A percentile compares a stretch with the other conserved stretches of the same genome.
These are phyloP conservation scores for Phytophthora meadii DNA, from an alignment of 352 stramenopile genomes.

Conservation along the genomic window DNA sequence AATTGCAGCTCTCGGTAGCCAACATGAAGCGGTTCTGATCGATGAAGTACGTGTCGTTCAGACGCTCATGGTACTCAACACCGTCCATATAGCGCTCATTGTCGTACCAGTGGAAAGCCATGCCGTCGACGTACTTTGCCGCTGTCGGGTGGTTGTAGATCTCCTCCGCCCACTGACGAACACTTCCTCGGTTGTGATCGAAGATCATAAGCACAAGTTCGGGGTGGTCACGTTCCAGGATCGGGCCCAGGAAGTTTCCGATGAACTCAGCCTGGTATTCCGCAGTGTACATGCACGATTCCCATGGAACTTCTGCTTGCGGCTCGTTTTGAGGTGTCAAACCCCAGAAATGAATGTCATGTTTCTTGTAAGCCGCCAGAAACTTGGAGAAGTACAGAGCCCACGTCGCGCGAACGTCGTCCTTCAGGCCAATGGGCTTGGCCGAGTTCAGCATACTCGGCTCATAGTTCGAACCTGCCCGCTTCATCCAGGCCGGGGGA, in stretches of 20 bases:
- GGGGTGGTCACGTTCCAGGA: conserved; percentile 65
- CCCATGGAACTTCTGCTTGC: conserved; percentile 74
- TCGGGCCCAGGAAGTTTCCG: conserved; percentile 76
- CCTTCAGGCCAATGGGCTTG: conserved; percentile 57
- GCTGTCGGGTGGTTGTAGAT: conserved; percentile 73
- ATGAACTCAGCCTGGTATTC: conserved; percentile 80
- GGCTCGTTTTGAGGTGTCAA: conserved; percentile 93
- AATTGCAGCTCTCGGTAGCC: conserved; percentile 82
- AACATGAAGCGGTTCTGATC: conserved; percentile 73
- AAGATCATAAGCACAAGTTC: conserved; percentile 92
- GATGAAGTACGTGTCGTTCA: conserved; percentile 87
- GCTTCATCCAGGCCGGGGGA: conserved; percentile 91
- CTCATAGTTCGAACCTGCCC: conserved; percentile 41
- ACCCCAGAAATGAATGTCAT: conserved; percentile 87
- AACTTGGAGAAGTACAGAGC: conserved; percentile 94
- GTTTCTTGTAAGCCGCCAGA: conserved; percentile 90
- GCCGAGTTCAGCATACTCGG: conserved; percentile 74
- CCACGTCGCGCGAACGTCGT: conserved; percentile 72
- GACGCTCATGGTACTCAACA: conserved; percentile 72
- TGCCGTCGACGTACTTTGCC: conserved; percentile 86
- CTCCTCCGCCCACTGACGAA: conserved; percentile 74
- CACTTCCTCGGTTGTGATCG: conserved; percentile 91
- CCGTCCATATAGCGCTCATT: conserved; percentile 73
- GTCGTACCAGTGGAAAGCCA: conserved; percentile 94
- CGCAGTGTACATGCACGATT: conserved; percentile 67